Evolutionary conservation across 192 early-diverging fungal species (phyloP), one percentile per base, ranked within the genome.

Genomic region (Rhizophagus sp.): DNA sequence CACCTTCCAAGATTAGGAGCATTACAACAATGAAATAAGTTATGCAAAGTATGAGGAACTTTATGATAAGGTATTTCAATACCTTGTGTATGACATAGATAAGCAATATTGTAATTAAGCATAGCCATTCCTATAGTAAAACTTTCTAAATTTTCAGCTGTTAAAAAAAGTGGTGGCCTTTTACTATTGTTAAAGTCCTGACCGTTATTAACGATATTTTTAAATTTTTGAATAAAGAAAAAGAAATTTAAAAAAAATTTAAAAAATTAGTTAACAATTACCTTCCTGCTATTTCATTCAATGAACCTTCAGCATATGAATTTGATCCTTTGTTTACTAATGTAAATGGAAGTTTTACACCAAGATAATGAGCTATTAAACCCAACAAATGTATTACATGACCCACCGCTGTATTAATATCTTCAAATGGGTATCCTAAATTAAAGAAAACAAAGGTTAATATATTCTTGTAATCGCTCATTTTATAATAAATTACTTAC

Each of bases 61-160:
- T 86, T 84, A 52, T 79, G 76, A 0, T 85, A 65, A 15, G 86
- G 82, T 61, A 89, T 84, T 24, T 89, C 84, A 12, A 89, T 82
- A 24, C 88, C 88, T 65, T 90, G 89, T 3, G 87, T 87, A 80
- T 87, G 83, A 73, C 89, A 90, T 15, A 90, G 74, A 80, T 89
- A 90, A 5, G 86, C 89, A 73, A 90, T 84, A 30, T 90, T 82
- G 63, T 90, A 90, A 76, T 89, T 90, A 22, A 90, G 75, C 83
- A 88, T 85, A 1, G 85, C 83, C 65, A 90, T 80, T 9, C 88
- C 89, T 22, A 80, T 67, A 1, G 82, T 82, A 72, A 89, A 90
- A 1, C 50, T 50, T 33, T 80, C 75, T 4, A 82, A 57, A 62
- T 90, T 88, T 15, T 80, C 74, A 30, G 86, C 86, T 1, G 82